These are phyloP conservation scores for Eimeria tenella DNA, from an alignment of 169 alveolate genomes.

Conservation along the genomic window DNA sequence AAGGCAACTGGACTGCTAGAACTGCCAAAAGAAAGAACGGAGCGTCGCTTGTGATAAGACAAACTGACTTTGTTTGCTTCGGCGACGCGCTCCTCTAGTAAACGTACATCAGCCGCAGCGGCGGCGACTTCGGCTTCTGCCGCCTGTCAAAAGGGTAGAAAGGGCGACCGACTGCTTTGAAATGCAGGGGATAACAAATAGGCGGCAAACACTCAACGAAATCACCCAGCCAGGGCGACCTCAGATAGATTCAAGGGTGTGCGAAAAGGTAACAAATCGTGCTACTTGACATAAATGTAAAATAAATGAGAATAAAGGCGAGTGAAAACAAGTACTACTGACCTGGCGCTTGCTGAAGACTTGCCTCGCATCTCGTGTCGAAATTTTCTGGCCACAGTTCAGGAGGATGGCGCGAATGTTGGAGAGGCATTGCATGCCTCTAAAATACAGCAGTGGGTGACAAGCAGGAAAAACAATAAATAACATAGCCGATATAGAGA, in stretches of 20 bases:
- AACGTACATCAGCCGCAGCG: conserved; percentile 25
- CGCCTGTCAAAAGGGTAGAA: background rate
- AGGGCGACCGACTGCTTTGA: background rate
- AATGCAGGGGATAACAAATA: background rate
- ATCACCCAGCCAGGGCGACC: background rate
- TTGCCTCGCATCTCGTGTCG: conserved; percentile 2
- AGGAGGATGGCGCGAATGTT: conserved; percentile 2
- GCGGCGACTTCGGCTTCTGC: conserved; percentile 35
- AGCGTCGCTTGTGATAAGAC: background rate
- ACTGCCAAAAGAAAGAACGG: no score
- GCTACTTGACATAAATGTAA: background rate
- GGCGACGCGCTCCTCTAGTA: conserved; percentile 38
- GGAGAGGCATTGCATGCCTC: conserved; percentile 6
- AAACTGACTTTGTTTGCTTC: conserved; percentile 35
- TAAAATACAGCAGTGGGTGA: background rate
- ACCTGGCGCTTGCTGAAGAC: conserved; percentile 29
- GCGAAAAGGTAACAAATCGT: background rate
- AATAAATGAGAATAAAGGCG: background rate
- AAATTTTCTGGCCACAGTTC: conserved; percentile 13
- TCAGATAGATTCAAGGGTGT: background rate
- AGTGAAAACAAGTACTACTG: background rate
- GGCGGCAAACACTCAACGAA: background rate
- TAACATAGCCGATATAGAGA: no score
- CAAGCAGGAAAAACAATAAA: no score
- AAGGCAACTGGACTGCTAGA: no score